Evolutionary conservation across 2,329 filamentous ascomycete genomes (phyloP), one percentile per base, ranked within the genome.

Genomic region (Bipolaris zeicola): DNA sequence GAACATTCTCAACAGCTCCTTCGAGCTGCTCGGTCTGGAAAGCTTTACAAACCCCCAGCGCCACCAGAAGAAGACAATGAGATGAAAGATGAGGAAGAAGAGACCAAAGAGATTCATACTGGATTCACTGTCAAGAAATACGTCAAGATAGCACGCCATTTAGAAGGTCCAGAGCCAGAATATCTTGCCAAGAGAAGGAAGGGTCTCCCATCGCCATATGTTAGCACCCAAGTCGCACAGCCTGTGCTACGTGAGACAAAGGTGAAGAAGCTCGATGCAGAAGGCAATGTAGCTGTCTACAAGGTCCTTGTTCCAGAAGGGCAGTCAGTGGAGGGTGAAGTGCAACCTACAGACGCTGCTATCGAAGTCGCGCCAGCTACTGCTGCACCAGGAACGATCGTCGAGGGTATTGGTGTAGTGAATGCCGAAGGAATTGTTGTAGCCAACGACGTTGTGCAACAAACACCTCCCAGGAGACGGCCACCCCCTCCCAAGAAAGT

Each of bases 1-100:
- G 84, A 88, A 1, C 89, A 92, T 73, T 94, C 89, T 50, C 90
- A 95, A 69, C 90, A 93, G 62, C 83, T 97, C 5, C 82, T 97
- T 13, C 88, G 90, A 54, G 89, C 90, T 36, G 91, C 92, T 45
- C 86, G 93, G 57, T 91, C 90, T 18, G 90, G 90, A 5, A 84
- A 85, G 51, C 80, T 91, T 11, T 92, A 90, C 68, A 93, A 96
- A 74, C 85, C 89, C 14, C 87, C 87, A 31, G 82, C 83, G 11
- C 85, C 87, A 0, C 85, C 85, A 62, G 87, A 90, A 52, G 86
- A 89, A 24, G 86, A 89, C 5, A 79, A 83, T 44, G 78, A 80
- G 34, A 72, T 78, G 55, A 71, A 74, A 50, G 76, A 79, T 18
- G 79, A 80, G 31, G 77, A 79, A 43, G 71, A 76, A 20, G 76